Evolutionary conservation across 2,329 filamentous ascomycete species (phyloP).

Genomic region (Aspergillus carbonarius): DNA sequence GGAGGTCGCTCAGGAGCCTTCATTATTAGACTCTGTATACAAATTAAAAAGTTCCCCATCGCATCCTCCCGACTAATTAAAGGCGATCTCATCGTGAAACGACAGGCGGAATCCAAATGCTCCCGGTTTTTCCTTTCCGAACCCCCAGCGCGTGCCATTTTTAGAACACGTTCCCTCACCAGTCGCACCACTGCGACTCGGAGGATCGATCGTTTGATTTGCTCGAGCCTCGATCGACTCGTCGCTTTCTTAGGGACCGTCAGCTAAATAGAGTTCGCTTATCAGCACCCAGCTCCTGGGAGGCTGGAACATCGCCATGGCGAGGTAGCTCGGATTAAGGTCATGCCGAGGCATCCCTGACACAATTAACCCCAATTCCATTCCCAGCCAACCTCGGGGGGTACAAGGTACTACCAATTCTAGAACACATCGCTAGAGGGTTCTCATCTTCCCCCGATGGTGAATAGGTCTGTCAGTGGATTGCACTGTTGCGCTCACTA

Average conservation of each 20-base stretch:
- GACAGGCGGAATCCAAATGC: not conserved
- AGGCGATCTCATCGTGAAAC: constrained; percentile 7
- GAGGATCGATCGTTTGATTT: not conserved
- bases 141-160: constrained; percentile 5
- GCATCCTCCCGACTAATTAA: constrained; percentile 3
- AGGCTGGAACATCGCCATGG: too few relatives aligned
- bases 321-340: too few relatives aligned
- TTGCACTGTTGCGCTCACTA: too few relatives aligned
- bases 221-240: not conserved
- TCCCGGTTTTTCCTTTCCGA: not conserved
- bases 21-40: not conserved
- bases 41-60: constrained; percentile 4
- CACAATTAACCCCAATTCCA: too few relatives aligned
- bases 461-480: too few relatives aligned
- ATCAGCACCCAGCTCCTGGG: too few relatives aligned
- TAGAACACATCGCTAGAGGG: too few relatives aligned
- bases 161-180: constrained; percentile 3
- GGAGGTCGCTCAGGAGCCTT: not conserved
- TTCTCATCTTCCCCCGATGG: too few relatives aligned
- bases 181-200: not conserved
- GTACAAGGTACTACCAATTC: too few relatives aligned
- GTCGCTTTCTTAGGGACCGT: not conserved
- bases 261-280: too few relatives aligned
- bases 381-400: too few relatives aligned
- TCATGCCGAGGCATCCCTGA: too few relatives aligned